phyloP scores from a whole-genome alignment of 2,329 filamentous ascomycete species.

The Botrytis cinerea region DNA sequence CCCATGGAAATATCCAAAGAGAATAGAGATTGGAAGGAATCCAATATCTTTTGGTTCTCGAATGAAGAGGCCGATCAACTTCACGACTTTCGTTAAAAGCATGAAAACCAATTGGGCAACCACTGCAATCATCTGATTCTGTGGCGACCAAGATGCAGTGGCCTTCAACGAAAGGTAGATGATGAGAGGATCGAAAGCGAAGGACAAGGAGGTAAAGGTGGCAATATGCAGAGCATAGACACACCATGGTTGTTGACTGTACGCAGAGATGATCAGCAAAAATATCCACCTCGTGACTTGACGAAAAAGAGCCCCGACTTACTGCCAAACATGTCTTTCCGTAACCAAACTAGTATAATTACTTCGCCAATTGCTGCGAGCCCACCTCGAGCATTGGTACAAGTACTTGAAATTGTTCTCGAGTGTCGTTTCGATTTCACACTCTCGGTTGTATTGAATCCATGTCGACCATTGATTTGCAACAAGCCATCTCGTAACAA shows the following conservation, averaged over 20 bases:
- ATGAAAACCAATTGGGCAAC: constrained; percentile 71
- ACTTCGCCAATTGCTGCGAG: constrained; percentile 95
- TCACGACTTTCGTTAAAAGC: constrained; percentile 88
- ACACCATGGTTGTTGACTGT: constrained; percentile 87
- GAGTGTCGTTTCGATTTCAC: constrained; percentile 88
- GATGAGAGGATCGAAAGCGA: constrained; percentile 74
- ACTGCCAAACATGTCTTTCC: constrained; percentile 85
- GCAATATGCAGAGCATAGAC: constrained; percentile 91
- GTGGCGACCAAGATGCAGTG: constrained; percentile 59
- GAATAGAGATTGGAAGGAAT: constrained; percentile 79
- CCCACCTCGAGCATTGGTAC: constrained; percentile 92
- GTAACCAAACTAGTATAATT: constrained; percentile 88
- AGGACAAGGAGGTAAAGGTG: constrained; percentile 85
- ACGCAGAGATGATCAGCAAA: constrained; percentile 29
- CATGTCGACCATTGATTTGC: constrained; percentile 90
- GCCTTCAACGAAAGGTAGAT: constrained; percentile 70
- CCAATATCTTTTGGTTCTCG: constrained; percentile 80
- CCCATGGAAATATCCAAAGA: constrained; percentile 92
- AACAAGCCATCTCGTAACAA: constrained; percentile 94
- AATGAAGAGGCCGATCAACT: constrained; percentile 82
- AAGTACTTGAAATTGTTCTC: constrained; percentile 88
- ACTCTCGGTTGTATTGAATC: constrained; percentile 90
- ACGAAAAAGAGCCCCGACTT: constrained; percentile 49
- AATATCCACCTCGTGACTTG: constrained; percentile 11
- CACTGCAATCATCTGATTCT: constrained; percentile 56